Evolutionary conservation across 2,329 filamentous ascomycete species (phyloP).

Genomic region (Escovopsis sp.): DNA sequence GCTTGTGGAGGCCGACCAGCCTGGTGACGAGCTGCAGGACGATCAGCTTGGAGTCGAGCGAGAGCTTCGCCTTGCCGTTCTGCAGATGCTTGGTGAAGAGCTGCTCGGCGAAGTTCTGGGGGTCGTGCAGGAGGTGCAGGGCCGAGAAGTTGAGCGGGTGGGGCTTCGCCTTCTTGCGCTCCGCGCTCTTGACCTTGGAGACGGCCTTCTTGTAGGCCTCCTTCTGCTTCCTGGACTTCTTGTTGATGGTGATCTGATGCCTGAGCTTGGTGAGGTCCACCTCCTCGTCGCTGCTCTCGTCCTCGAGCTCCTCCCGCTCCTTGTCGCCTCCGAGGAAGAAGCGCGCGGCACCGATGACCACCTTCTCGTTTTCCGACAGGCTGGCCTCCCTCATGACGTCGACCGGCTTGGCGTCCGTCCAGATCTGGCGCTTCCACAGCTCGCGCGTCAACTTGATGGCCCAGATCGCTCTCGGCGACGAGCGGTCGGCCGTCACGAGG

Average conservation of each 20-base stretch:
- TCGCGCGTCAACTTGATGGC: constrained; percentile 90
- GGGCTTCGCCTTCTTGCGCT: constrained; percentile 76
- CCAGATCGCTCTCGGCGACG: constrained; percentile 82
- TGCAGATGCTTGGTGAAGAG: constrained; percentile 87
- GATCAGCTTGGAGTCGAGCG: constrained; percentile 78
- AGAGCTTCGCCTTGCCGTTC: constrained; percentile 68
- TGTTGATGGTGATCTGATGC: constrained; percentile 84
- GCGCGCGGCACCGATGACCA: constrained; percentile 69
- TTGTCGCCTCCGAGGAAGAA: constrained; percentile 97
- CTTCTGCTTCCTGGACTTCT: constrained; percentile 83
- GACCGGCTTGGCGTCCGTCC: constrained; percentile 89
- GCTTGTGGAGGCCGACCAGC: constrained; percentile 81
- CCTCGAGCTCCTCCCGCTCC: constrained; percentile 83
- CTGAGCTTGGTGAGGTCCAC: constrained; percentile 67
- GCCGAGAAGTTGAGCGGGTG: constrained; percentile 93
- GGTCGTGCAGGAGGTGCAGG: constrained; percentile 82
- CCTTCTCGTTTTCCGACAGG: constrained; percentile 83
- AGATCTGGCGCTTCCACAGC: constrained; percentile 91
- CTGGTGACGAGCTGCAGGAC: constrained; percentile 83
- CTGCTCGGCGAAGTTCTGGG: constrained; percentile 81
- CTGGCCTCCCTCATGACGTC: constrained; percentile 95
- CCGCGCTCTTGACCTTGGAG: constrained; percentile 65
- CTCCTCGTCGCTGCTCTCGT: constrained; percentile 72
- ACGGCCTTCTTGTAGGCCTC: constrained; percentile 68
- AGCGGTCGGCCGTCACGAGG: constrained; percentile 70